Conservation (phyloP, 768 basidiomycete genomes). For the Boletus rufocinnamomeus region DNA sequence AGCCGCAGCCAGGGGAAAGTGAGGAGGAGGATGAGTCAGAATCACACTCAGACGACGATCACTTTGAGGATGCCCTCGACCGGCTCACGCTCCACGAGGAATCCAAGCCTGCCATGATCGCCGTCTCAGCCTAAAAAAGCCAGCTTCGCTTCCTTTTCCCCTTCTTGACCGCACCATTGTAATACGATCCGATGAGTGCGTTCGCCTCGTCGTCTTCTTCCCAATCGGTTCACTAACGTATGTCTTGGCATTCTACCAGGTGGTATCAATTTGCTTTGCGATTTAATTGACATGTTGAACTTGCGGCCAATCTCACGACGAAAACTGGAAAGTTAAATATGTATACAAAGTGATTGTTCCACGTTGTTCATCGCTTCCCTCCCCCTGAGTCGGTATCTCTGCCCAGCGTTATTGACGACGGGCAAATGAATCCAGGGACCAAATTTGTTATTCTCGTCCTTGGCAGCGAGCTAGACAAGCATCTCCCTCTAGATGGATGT, state of each 20-base stretch:
- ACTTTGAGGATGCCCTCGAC: slow-evolving; percentile 69
- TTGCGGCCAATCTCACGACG: not conserved
- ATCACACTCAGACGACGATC: slow-evolving; percentile 43
- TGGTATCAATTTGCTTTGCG: not conserved
- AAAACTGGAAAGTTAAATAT: not conserved
- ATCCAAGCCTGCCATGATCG: slow-evolving; percentile 10
- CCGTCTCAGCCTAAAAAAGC: slow-evolving; percentile 20
- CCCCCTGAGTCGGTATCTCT: not conserved
- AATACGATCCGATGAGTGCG: slow-evolving; percentile 9
- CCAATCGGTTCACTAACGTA: not conserved
- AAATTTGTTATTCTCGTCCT: too few species aligned
- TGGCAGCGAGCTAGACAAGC: not conserved
- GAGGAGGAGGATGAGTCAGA: slow-evolving; percentile 40
- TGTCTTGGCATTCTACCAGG: not conserved
- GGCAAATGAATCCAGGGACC: too few species aligned
- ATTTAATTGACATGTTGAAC: not conserved
- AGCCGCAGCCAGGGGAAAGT: slow-evolving; percentile 27
- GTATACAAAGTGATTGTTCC: not conserved
- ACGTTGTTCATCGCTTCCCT: not conserved
- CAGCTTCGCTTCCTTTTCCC: not conserved
- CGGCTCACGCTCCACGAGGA: slow-evolving; percentile 43
- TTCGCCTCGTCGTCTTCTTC: not conserved
- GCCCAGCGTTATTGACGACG: not conserved
- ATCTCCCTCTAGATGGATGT: not conserved
- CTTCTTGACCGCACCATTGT: not conserved